Evolutionary conservation across 805 yeast genomes (phyloP).

Genomic region (Nakazawaea peltata): DNA sequence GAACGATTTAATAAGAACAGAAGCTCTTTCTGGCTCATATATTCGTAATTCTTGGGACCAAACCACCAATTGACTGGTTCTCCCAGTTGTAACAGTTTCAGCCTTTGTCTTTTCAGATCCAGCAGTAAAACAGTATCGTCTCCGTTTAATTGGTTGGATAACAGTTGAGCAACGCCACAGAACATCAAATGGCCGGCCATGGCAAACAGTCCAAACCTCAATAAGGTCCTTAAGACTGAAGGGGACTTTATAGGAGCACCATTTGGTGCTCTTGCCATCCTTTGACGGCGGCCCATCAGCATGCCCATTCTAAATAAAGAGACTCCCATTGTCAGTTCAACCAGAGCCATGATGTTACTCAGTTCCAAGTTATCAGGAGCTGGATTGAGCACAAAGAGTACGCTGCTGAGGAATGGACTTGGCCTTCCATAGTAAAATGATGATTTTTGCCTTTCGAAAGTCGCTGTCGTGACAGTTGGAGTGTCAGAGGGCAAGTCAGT

Average conservation of each 20-base stretch:
- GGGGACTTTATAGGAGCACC: conserved; percentile 1
- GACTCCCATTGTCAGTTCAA: conserved; percentile 19
- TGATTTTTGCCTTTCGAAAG: conserved; percentile 1
- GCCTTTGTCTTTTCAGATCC: conserved; percentile 30
- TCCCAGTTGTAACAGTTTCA: conserved; percentile 28
- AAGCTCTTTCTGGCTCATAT: conserved; percentile 25
- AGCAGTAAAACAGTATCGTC: conserved; percentile 15
- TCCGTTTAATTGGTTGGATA: conserved; percentile 10
- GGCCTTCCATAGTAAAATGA: conserved; percentile 6
- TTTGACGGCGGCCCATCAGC: conserved; percentile 4
- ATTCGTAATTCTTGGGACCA: conserved; percentile 39
- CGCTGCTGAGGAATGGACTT: conserved; percentile 4
- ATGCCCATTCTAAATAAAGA: conserved; percentile 9
- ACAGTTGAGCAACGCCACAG: conserved; percentile 12
- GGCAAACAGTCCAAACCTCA: conserved; percentile 9
- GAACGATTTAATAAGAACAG: conserved; percentile 1
- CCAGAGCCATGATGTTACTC: conserved; percentile 17
- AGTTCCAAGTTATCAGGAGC: conserved; percentile 23
- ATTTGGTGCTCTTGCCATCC: conserved; percentile 3
- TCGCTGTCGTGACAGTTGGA: too few species aligned
- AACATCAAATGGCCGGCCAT: conserved; percentile 11
- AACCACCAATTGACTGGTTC: conserved; percentile 37
- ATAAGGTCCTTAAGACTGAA: too few species aligned
- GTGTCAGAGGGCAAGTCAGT: too few species aligned
- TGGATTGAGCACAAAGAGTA: conserved; percentile 13